phyloP scores from a whole-genome alignment of 2,329 filamentous ascomycete genomes.

The Trichophyton verrucosum region DNA sequence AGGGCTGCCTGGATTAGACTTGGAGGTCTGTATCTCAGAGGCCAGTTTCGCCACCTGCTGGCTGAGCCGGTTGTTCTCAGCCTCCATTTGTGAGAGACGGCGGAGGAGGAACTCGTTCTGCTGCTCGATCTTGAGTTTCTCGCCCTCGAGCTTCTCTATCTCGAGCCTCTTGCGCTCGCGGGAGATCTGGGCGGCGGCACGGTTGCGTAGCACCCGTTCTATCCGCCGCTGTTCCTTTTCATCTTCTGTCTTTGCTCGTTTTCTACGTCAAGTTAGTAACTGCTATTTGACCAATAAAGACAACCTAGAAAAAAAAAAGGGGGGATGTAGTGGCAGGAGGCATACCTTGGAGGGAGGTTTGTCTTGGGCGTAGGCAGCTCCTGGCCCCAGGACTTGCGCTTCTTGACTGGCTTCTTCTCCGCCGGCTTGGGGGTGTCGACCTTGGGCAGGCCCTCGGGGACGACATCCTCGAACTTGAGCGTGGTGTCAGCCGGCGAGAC shows the following conservation, averaged over 20 bases:
- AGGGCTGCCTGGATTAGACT: slow-evolving; percentile 14
- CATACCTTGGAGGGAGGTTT: slow-evolving; percentile 76
- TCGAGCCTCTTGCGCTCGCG: slow-evolving; percentile 82
- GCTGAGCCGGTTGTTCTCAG: slow-evolving; percentile 39
- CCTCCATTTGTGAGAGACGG: slow-evolving; percentile 48
- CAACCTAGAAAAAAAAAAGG: too few relatives aligned
- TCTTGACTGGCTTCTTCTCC: slow-evolving; percentile 67
- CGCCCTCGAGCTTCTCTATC: slow-evolving; percentile 66
- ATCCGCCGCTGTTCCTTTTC: slow-evolving; percentile 98
- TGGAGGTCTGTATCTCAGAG: slow-evolving; percentile 33
- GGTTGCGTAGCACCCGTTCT: slow-evolving; percentile 91
- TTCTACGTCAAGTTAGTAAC: slow-evolving; percentile 39
- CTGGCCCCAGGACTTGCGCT: slow-evolving; percentile 98
- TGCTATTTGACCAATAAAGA: too few relatives aligned
- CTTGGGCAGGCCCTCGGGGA: slow-evolving; percentile 16
- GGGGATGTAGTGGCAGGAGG: not conserved
- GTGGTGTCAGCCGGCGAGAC: slow-evolving; percentile 33
- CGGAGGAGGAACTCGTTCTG: slow-evolving; percentile 60
- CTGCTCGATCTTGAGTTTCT: slow-evolving; percentile 53
- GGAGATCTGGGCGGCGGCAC: slow-evolving; percentile 90
- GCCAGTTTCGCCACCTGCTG: slow-evolving; percentile 40
- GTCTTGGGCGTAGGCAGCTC: slow-evolving; percentile 94
- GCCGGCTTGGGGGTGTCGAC: slow-evolving; percentile 28
- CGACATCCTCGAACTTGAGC: slow-evolving; percentile 17
- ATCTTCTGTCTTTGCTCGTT: slow-evolving; percentile 96